phyloP scores from a whole-genome alignment of 495 filamentous ascomycete genomes.

The Xylaria flabelliformis region DNA sequence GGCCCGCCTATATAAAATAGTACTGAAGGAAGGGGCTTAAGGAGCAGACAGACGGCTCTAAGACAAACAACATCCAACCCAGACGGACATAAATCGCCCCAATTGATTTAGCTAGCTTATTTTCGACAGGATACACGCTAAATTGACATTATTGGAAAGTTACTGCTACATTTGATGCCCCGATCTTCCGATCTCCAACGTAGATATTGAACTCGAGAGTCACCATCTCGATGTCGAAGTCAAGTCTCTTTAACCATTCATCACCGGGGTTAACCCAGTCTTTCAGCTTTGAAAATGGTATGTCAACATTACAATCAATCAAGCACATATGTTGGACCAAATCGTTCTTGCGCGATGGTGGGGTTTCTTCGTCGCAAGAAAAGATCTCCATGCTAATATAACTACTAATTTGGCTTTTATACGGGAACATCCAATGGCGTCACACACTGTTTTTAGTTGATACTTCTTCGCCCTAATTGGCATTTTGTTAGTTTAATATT shows the following conservation, averaged over 20 bases:
- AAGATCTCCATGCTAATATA: background rate
- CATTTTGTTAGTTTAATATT: background rate
- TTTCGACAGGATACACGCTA: too few relatives aligned
- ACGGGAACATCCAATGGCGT: background rate
- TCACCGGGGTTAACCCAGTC: background rate
- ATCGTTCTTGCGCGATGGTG: background rate
- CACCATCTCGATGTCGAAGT: conserved; percentile 10
- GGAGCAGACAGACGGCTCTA: too few relatives aligned
- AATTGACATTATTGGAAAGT: too few relatives aligned
- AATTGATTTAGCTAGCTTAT: too few relatives aligned
- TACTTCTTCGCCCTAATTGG: background rate
- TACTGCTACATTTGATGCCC: background rate
- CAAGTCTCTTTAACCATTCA: background rate
- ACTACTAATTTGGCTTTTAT: background rate
- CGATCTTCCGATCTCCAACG: conserved; percentile 11
- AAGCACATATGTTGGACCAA: background rate
- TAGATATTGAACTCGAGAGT: conserved; percentile 3
- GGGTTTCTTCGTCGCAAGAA: background rate
- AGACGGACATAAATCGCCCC: too few relatives aligned
- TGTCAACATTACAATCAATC: background rate
- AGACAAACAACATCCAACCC: too few relatives aligned
- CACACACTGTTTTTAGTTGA: conserved; percentile 2
- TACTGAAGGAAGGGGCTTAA: too few relatives aligned
- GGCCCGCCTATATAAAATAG: too few relatives aligned
- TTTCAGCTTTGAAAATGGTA: background rate